Evolutionary conservation across 2,329 filamentous ascomycete species (phyloP).

Genomic region (Penicillium sp.): DNA sequence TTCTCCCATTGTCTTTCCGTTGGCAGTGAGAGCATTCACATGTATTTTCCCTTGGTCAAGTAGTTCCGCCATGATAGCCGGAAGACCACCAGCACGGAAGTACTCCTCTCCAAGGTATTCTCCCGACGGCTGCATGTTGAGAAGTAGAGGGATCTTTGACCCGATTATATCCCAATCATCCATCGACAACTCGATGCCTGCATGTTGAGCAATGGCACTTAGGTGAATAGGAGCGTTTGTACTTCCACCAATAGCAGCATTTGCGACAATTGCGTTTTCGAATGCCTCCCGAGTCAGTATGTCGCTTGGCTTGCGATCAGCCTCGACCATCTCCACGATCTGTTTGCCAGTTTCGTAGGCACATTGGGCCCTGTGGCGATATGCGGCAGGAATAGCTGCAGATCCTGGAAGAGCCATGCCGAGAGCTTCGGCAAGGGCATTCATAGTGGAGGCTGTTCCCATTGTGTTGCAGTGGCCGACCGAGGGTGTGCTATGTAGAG

Average conservation of each 20-base stretch:
- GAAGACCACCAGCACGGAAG: conserved; percentile 58
- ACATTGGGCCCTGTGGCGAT: conserved; percentile 53
- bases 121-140: conserved; percentile 61
- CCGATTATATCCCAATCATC: conserved; percentile 61
- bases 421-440: conserved; percentile 56
- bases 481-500: conserved; percentile 46
- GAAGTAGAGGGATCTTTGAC: conserved; percentile 55
- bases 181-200: conserved; percentile 55
- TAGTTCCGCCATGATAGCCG: conserved; percentile 59
- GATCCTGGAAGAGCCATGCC: conserved; percentile 59
- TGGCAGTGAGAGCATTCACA: conserved; percentile 34
- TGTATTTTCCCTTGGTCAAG: conserved; percentile 55
- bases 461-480: conserved; percentile 59
- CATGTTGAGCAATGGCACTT: conserved; percentile 59
- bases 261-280: conserved; percentile 60
- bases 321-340: conserved; percentile 56
- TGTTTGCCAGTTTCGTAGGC: conserved; percentile 55
- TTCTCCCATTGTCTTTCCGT: conserved; percentile 31
- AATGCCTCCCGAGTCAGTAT: conserved; percentile 61
- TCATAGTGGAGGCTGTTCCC: conserved; percentile 60
- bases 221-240: conserved; percentile 63
- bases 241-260: conserved; percentile 61
- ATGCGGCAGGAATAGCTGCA: conserved; percentile 56
- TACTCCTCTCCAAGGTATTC: conserved; percentile 60
- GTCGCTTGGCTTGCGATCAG: conserved; percentile 57